Evolutionary conservation across 306 rosid genomes (phyloP).

Genomic region (Fragaria nilgerrensis): DNA sequence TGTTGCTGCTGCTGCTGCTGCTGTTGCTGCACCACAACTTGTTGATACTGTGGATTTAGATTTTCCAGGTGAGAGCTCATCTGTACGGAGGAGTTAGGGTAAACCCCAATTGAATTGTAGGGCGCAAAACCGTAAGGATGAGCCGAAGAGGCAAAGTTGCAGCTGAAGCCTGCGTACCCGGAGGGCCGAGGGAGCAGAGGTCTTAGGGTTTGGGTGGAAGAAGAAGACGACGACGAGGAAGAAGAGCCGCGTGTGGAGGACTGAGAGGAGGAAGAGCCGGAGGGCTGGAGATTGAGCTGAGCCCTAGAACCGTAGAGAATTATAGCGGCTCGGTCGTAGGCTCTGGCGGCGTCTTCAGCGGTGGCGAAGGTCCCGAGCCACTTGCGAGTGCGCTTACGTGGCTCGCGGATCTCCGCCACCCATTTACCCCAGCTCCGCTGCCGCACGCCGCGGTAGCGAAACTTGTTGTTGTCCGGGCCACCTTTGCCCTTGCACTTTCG

Average conservation of each 20-base stretch:
- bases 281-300: conserved; percentile 77
- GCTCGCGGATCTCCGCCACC: conserved; percentile 99
- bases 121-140: conserved; percentile 32
- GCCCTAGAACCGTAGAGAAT: conserved; percentile 84
- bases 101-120: conserved; percentile 21
- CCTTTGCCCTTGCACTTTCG: conserved; percentile 72
- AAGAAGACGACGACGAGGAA: conserved; percentile 35
- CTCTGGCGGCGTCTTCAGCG: conserved; percentile 91
- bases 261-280: conserved; percentile 33
- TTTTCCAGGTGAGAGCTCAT: background rate
- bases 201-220: conserved; percentile 60
- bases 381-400: conserved; percentile 79
- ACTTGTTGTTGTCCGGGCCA: conserved; percentile 93
- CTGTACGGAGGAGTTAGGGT: conserved; percentile 14
- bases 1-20: background rate
- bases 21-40: conserved; percentile 14
- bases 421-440: conserved; percentile 98
- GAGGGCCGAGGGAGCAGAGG: conserved; percentile 79
- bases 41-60: conserved; percentile 2
- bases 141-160: conserved; percentile 28
- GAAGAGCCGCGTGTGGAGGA: conserved; percentile 29
- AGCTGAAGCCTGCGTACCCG: conserved; percentile 22
- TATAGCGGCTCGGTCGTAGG: conserved; percentile 93
- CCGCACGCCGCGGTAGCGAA: conserved; percentile 83
- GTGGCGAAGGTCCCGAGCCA: conserved; percentile 96